Conservation (phyloP, 306 rosid species). For the Sicyos baderoa region DNA sequence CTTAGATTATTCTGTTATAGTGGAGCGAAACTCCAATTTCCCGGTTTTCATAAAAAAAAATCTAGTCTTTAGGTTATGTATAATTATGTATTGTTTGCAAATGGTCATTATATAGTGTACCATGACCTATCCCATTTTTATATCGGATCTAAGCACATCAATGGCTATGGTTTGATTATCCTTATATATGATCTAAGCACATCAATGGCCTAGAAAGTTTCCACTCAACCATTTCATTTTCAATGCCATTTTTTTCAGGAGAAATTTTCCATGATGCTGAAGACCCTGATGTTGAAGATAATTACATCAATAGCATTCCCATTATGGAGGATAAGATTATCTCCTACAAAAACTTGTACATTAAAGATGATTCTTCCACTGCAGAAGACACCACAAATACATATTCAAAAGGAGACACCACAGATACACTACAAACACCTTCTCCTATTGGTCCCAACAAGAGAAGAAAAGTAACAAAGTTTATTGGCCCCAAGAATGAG, state of each 20-base stretch:
- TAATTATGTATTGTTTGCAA: background rate
- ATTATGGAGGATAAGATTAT: slow-evolving; percentile 32
- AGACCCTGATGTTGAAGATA: slow-evolving; percentile 62
- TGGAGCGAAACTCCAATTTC: too few relatives aligned
- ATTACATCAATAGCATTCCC: slow-evolving; percentile 28
- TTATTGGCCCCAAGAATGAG: slow-evolving; percentile 27
- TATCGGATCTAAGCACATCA: too few relatives aligned
- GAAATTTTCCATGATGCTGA: slow-evolving; percentile 65
- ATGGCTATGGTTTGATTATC: background rate
- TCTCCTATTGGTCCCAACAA: slow-evolving; percentile 67
- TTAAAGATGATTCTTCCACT: slow-evolving; percentile 32
- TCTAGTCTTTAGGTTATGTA: background rate
- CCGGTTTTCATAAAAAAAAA: too few relatives aligned
- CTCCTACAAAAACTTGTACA: slow-evolving; percentile 22
- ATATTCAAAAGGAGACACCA: slow-evolving; percentile 25
- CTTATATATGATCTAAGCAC: background rate
- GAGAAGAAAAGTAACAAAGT: slow-evolving; percentile 55
- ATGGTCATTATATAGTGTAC: background rate
- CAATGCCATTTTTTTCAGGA: slow-evolving; percentile 41
- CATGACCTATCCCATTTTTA: background rate
- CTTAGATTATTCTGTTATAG: too few relatives aligned
- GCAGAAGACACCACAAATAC: slow-evolving; percentile 23
- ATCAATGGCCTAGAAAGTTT: slow-evolving; percentile 18
- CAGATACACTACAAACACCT: slow-evolving; percentile 43
- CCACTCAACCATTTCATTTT: slow-evolving; percentile 22